A percentile compares a stretch with the other conserved stretches of the same genome.
These are phyloP conservation scores for Lachancea sp. DNA, from an alignment of 805 yeast genomes.

Conservation along the genomic window DNA sequence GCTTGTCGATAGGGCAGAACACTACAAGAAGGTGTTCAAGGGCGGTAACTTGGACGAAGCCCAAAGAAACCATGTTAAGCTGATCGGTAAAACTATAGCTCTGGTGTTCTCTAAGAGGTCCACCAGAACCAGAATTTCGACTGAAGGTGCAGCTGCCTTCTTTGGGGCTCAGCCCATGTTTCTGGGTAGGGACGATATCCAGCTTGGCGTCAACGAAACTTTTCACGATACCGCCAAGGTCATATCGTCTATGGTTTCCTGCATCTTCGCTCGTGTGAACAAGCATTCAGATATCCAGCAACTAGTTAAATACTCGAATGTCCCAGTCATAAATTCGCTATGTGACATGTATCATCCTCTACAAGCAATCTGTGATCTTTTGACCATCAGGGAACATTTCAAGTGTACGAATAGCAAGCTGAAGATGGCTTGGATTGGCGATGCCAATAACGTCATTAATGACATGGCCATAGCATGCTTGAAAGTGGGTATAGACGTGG, in stretches of 20 bases:
- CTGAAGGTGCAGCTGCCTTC: conserved; percentile 89
- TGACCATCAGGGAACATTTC: conserved; percentile 79
- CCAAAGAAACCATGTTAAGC: conserved; percentile 39
- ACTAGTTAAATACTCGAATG: conserved; percentile 69
- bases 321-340: conserved; percentile 88
- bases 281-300: conserved; percentile 75
- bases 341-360: conserved; percentile 93
- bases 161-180: conserved; percentile 97
- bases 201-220: conserved; percentile 91
- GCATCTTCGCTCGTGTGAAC: conserved; percentile 93
- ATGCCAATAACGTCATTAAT: conserved; percentile 90
- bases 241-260: conserved; percentile 92
- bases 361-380: conserved; percentile 87
- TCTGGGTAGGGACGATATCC: conserved; percentile 93
- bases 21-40: conserved; percentile 58
- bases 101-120: conserved; percentile 85
- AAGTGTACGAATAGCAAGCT: conserved; percentile 45
- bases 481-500: conserved; percentile 73
- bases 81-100: conserved; percentile 78
- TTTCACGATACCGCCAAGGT: conserved; percentile 84
- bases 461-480: conserved; percentile 86
- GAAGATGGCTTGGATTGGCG: conserved; percentile 94
- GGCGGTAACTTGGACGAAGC: conserved; percentile 39
- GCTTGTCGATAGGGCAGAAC: conserved; percentile 66
- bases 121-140: conserved; percentile 88